These are phyloP conservation scores for Calocybe cyanea DNA, from an alignment of 768 basidiomycete genomes.

Conservation along the genomic window DNA sequence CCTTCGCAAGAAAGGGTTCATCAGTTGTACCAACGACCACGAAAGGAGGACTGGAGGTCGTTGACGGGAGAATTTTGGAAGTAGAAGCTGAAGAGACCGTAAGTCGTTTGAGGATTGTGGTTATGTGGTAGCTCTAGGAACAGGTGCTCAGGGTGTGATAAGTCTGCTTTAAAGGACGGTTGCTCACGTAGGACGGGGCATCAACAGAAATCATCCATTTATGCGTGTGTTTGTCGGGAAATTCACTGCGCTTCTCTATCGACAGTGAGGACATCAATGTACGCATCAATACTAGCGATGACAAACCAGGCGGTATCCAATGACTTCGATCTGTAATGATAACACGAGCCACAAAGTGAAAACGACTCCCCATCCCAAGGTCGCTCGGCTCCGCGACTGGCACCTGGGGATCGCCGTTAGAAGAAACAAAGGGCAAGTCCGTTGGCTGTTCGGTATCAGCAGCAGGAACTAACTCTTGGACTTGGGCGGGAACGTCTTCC, in stretches of 20 bases:
- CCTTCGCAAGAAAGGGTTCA: slow-evolving; percentile 41
- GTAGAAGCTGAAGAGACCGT: slow-evolving; percentile 28
- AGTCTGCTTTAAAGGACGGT: neutral
- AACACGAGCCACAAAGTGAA: slow-evolving; percentile 46
- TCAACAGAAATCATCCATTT: slow-evolving; percentile 57
- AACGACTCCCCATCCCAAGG: slow-evolving; percentile 29
- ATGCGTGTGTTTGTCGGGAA: slow-evolving; percentile 32
- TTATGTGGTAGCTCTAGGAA: slow-evolving; percentile 38
- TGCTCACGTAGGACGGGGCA: slow-evolving; percentile 47
- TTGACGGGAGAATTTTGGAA: slow-evolving; percentile 12
- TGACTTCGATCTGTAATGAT: slow-evolving; percentile 45
- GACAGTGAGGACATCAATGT: neutral
- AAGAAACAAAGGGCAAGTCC: no score
- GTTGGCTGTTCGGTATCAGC: neutral
- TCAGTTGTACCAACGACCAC: slow-evolving; percentile 38
- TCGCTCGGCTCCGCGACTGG: neutral
- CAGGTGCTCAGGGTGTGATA: slow-evolving; percentile 7
- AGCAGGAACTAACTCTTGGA: neutral
- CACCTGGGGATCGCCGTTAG: neutral
- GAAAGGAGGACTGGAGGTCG: slow-evolving; percentile 38
- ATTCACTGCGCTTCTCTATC: slow-evolving; percentile 26
- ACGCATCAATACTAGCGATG: neutral
- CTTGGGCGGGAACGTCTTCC: neutral
- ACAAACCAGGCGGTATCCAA: slow-evolving; percentile 40
- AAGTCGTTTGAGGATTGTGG: slow-evolving; percentile 38